Conservation (phyloP, 352 stramenopile genomes). For the Pythium plurisporium region DNA sequence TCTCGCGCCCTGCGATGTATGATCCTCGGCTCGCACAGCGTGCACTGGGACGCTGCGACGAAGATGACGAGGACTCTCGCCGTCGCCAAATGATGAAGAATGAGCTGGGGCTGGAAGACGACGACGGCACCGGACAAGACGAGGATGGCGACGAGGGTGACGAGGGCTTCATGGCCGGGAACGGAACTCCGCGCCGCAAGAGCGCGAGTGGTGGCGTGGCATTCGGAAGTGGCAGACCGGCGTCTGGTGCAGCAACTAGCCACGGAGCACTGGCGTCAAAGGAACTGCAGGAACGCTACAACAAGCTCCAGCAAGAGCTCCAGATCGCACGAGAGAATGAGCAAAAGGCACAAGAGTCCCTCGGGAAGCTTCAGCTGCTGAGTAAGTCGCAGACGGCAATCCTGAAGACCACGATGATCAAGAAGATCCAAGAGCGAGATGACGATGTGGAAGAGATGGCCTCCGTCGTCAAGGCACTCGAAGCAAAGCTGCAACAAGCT, state of each 20-base stretch:
- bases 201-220: conserved; percentile 1
- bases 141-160: conserved; percentile 33
- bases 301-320: conserved; percentile 58
- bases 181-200: conserved; percentile 10
- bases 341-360: conserved; percentile 70
- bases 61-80: conserved; percentile 41
- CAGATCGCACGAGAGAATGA: conserved; percentile 57
- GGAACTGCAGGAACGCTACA: conserved; percentile 34
- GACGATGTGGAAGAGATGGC: conserved; percentile 58
- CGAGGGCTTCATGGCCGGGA: neutral
- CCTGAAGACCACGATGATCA: conserved; percentile 79
- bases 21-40: conserved; percentile 66
- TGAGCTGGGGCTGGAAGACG: conserved; percentile 75
- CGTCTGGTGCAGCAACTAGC: conserved; percentile 21
- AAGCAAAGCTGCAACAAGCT: conserved; percentile 49
- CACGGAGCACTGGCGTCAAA: conserved; percentile 12
- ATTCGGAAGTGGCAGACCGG: conserved; percentile 6
- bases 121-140: conserved; percentile 30
- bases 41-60: conserved; percentile 36
- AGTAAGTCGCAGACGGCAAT: conserved; percentile 85
- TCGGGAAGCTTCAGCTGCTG: conserved; percentile 75
- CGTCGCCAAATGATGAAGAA: conserved; percentile 69
- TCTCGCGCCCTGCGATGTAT: conserved; percentile 82
- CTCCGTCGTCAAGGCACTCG: conserved; percentile 55
- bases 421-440: conserved; percentile 72